These are phyloP conservation scores for Thielaviopsis populi DNA, from an alignment of 2,329 filamentous ascomycete species.

Conservation along the genomic window DNA sequence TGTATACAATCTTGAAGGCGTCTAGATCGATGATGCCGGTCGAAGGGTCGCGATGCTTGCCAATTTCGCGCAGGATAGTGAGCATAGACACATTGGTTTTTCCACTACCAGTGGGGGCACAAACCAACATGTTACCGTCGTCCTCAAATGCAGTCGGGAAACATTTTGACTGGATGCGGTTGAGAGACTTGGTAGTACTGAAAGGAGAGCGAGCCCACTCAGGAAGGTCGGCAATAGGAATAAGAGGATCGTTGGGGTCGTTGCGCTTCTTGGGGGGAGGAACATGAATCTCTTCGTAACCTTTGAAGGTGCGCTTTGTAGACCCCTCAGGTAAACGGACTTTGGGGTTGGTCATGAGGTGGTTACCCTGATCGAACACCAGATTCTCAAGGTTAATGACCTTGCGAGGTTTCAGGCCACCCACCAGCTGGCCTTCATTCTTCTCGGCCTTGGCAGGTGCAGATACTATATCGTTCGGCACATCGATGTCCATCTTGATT, in stretches of 20 bases:
- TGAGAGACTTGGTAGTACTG: conserved; percentile 70
- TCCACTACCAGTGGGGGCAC: conserved; percentile 89
- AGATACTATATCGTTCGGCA: conserved; percentile 39
- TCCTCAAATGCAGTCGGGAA: conserved; percentile 81
- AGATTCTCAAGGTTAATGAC: conserved; percentile 91
- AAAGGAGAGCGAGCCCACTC: conserved; percentile 86
- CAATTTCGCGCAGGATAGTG: conserved; percentile 87
- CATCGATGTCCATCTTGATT: conserved; percentile 90
- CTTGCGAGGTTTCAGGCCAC: conserved; percentile 72
- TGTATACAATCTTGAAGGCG: conserved; percentile 96
- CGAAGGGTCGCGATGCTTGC: conserved; percentile 76
- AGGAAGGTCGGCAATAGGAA: conserved; percentile 75
- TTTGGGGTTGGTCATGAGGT: conserved; percentile 98
- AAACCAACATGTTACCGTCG: conserved; percentile 95
- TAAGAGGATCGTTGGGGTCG: conserved; percentile 63
- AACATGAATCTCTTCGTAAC: conserved; percentile 96
- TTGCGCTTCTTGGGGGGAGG: conserved; percentile 78
- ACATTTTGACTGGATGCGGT: conserved; percentile 90
- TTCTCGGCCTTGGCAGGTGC: conserved; percentile 38
- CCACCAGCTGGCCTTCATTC: conserved; percentile 54
- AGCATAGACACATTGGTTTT: conserved; percentile 99
- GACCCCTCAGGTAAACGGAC: conserved; percentile 88
- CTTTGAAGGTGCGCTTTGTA: conserved; percentile 90
- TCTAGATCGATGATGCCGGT: conserved; percentile 94
- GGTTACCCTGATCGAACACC: conserved; percentile 93